Conservation (phyloP, 1,284 basidiomycete species). For the Cryptococcus sp. region DNA sequence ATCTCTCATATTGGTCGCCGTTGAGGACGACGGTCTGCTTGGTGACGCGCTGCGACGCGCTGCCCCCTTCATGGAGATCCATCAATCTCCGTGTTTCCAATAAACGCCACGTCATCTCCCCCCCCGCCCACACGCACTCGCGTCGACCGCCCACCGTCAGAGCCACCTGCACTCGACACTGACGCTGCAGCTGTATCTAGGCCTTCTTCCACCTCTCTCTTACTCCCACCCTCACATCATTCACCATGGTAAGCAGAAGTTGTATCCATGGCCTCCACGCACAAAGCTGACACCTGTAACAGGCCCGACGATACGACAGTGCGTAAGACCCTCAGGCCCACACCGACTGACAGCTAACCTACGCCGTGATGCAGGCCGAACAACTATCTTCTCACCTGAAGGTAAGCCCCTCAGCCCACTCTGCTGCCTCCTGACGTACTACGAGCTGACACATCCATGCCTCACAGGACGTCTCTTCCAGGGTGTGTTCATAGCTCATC, state of each 20-base stretch:
- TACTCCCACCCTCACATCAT: neutral
- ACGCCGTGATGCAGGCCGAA: constrained; percentile 53
- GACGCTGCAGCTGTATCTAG: neutral
- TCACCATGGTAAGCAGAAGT: constrained; percentile 38
- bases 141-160: constrained; percentile 2
- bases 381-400: constrained; percentile 94
- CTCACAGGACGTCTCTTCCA: constrained; percentile 77
- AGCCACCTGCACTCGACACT: neutral
- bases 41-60: too few species aligned
- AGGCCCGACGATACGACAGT: constrained; percentile 91
- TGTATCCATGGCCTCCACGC: neutral
- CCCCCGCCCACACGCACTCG: constrained; percentile 10
- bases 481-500: constrained; percentile 56
- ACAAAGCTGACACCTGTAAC: constrained; percentile 15
- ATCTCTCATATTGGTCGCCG: too few species aligned
- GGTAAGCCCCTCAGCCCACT: constrained; percentile 55
- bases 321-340: constrained; percentile 42
- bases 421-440: too few species aligned
- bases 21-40: too few species aligned
- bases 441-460: constrained; percentile 18
- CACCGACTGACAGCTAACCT: neutral
- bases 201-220: neutral
- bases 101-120: neutral
- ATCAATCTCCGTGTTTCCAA: neutral
- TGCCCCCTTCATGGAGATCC: neutral